phyloP scores from a whole-genome alignment of 1,139 yeast species.

The Taiozyma onychis region DNA sequence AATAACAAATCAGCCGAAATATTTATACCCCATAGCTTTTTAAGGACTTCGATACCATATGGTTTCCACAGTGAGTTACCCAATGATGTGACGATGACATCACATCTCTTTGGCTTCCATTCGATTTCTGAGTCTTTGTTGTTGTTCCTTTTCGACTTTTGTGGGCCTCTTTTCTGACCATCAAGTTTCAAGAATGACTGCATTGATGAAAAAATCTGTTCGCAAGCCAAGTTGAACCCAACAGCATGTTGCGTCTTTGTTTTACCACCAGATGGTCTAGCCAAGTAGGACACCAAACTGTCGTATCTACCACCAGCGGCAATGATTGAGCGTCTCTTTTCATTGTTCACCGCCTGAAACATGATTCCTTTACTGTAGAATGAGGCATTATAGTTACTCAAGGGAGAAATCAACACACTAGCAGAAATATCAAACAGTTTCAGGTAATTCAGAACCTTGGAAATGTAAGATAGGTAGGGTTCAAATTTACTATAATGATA shows the following conservation, averaged over 20 bases:
- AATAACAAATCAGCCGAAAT: conserved; percentile 67
- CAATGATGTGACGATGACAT: conserved; percentile 70
- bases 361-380: conserved; percentile 78
- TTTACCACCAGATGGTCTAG: conserved; percentile 42
- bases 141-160: conserved; percentile 25
- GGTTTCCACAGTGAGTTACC: conserved; percentile 44
- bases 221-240: conserved; percentile 77
- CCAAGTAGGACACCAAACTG: conserved; percentile 54
- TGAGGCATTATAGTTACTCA: conserved; percentile 74
- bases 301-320: conserved; percentile 97
- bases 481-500: conserved; percentile 54
- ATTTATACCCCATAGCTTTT: conserved; percentile 61
- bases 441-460: conserved; percentile 48
- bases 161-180: conserved; percentile 17
- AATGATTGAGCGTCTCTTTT: conserved; percentile 43
- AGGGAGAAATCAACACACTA: conserved; percentile 53
- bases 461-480: conserved; percentile 53
- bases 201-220: conserved; percentile 45
- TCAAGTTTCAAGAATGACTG: conserved; percentile 37
- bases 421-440: conserved; percentile 54
- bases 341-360: conserved; percentile 79
- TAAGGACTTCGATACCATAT: conserved; percentile 57
- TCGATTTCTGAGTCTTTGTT: conserved; percentile 30
- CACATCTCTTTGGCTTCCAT: conserved; percentile 60
- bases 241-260: conserved; percentile 57